Evolutionary conservation across 345 rosid genomes (phyloP).

Genomic region (Gynandropsis gynandra): DNA sequence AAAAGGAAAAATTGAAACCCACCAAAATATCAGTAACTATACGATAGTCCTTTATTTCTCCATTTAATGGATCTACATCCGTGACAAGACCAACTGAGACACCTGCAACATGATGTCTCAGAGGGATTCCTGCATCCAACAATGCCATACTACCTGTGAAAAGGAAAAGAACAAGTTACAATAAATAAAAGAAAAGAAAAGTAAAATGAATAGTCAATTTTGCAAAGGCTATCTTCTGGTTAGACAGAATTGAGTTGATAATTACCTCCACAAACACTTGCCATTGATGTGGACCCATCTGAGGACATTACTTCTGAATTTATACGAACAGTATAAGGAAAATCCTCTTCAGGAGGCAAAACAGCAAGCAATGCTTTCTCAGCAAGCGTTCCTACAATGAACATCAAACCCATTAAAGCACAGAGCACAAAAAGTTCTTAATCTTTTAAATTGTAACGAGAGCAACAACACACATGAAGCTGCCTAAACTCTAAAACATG

Average conservation of each 20-base stretch:
- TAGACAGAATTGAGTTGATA: constrained; percentile 7
- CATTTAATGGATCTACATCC: constrained; percentile 64
- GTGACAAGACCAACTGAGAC: constrained; percentile 93
- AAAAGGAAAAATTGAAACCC: constrained; percentile 21
- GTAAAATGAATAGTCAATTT: background rate
- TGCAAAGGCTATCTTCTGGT: background rate
- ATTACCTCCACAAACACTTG: constrained; percentile 91
- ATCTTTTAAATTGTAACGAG: background rate
- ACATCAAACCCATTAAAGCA: constrained; percentile 1
- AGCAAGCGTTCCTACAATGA: constrained; percentile 73
- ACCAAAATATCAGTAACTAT: constrained; percentile 93
- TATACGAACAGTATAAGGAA: constrained; percentile 72
- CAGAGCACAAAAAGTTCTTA: background rate
- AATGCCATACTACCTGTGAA: constrained; percentile 92
- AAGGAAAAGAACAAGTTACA: constrained; percentile 13
- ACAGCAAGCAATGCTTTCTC: constrained; percentile 94
- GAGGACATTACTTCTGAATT: constrained; percentile 98
- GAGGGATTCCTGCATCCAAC: constrained; percentile 93
- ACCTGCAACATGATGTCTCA: constrained; percentile 90
- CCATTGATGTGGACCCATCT: constrained; percentile 99
- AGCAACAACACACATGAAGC: background rate
- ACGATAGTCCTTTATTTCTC: constrained; percentile 69
- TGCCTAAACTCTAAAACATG: constrained; percentile 1
- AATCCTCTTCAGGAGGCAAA: constrained; percentile 74
- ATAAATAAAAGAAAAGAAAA: background rate